These are phyloP conservation scores for Massarina eburnea DNA, from an alignment of 2,329 filamentous ascomycete genomes.

Conservation along the genomic window DNA sequence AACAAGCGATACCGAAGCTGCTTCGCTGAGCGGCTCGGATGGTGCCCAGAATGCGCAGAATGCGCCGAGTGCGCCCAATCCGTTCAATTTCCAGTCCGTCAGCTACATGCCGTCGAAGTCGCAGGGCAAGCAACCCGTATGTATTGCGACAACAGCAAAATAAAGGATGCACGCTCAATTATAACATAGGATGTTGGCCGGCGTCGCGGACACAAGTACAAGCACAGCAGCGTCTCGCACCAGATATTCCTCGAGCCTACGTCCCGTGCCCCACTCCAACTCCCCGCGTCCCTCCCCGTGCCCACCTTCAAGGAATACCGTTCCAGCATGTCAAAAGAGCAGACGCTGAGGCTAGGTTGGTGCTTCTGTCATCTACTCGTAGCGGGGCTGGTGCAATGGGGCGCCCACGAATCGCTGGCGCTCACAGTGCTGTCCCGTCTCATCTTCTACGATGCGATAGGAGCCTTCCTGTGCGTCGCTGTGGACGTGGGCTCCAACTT, in stretches of 20 bases:
- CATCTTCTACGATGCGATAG: conserved; percentile 92
- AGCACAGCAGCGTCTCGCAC: conserved; percentile 93
- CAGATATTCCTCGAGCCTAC: conserved; percentile 96
- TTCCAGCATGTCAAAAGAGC: conserved; percentile 84
- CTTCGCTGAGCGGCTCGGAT: conserved; percentile 35
- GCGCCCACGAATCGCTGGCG: conserved; percentile 80
- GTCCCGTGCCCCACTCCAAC: conserved; percentile 77
- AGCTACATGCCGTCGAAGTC: conserved; percentile 57
- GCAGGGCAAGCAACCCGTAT: conserved; percentile 67
- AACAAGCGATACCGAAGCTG: conserved; percentile 29
- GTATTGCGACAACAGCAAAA: background rate
- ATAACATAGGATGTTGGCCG: conserved; percentile 81
- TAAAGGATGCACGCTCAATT: conserved; percentile 23
- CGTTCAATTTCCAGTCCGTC: conserved; percentile 90
- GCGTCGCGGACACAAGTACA: conserved; percentile 94
- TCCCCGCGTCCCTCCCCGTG: conserved; percentile 88
- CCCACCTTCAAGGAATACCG: conserved; percentile 87
- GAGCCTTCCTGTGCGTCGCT: conserved; percentile 84
- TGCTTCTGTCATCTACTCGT: conserved; percentile 84
- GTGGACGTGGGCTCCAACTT: conserved; percentile 96
- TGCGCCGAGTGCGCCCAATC: conserved; percentile 50
- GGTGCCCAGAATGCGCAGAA: conserved; percentile 31
- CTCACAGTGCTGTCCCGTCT: conserved; percentile 91
- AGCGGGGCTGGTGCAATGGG: conserved; percentile 82
- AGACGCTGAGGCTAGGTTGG: conserved; percentile 82